These are phyloP conservation scores for Microascus cirrosus DNA, from an alignment of 2,329 filamentous ascomycete species.

Conservation along the genomic window DNA sequence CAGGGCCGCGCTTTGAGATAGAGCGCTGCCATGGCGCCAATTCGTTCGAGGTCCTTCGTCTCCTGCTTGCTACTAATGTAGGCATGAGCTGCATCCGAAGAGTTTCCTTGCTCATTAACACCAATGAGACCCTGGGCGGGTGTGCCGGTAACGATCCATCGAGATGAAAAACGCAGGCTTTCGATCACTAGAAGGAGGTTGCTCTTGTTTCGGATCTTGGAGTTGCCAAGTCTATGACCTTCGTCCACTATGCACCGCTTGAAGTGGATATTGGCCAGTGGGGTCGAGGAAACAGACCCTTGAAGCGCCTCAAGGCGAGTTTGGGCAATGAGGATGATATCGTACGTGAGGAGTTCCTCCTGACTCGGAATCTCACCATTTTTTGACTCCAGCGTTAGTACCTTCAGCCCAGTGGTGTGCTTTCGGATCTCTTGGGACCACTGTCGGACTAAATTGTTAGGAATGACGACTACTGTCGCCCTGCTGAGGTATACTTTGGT, in stretches of 20 bases:
- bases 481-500: conserved; percentile 50
- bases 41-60: conserved; percentile 51
- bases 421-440: conserved; percentile 74
- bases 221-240: conserved; percentile 73
- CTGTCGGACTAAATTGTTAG: conserved; percentile 71
- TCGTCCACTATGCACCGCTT: conserved; percentile 87
- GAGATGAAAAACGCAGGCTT: conserved; percentile 51
- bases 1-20: conserved; percentile 73
- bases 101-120: conserved; percentile 20
- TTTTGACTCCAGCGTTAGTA: conserved; percentile 42
- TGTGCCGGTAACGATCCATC: conserved; percentile 87
- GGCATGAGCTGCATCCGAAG: background rate
- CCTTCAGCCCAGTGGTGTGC: conserved; percentile 57
- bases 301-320: conserved; percentile 54
- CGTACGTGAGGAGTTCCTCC: conserved; percentile 51
- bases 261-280: conserved; percentile 65
- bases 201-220: conserved; percentile 41
- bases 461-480: conserved; percentile 68
- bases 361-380: conserved; percentile 38
- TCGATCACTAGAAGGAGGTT: conserved; percentile 41
- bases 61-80: conserved; percentile 31
- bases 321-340: conserved; percentile 70
- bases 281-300: conserved; percentile 11
- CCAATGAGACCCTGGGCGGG: conserved; percentile 77
- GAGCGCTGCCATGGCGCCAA: conserved; percentile 53